Percentiles rank a stretch among this genome's conserved stretches.
Conservation (phyloP, 306 rosid genomes). For the Pyrus pyrifolia region DNA sequence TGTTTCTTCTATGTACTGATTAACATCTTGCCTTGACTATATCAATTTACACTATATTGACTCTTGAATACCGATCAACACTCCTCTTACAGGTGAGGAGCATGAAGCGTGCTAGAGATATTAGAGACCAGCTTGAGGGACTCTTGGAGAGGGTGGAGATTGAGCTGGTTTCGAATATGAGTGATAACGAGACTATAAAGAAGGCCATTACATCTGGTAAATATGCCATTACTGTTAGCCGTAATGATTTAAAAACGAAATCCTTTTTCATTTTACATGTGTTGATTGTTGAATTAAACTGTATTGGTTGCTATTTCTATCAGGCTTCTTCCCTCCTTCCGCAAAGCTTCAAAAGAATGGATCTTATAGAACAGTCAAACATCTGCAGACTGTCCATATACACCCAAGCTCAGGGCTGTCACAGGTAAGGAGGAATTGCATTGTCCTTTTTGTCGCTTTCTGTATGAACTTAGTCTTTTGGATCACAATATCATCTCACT, state of each 20-base stretch:
- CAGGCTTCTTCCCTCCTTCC: constrained; percentile 85
- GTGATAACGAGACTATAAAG: constrained; percentile 68
- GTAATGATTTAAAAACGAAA: background rate
- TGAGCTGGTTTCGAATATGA: constrained; percentile 50
- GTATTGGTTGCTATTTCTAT: constrained; percentile 3
- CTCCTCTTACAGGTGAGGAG: constrained; percentile 65
- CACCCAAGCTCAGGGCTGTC: constrained; percentile 94
- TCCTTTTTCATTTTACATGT: background rate
- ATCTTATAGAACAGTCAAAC: constrained; percentile 70
- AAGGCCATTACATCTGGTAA: constrained; percentile 89
- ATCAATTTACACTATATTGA: background rate
- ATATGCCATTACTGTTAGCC: background rate
- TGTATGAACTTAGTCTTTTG: background rate
- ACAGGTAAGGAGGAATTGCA: constrained; percentile 37
- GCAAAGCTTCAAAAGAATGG: constrained; percentile 79
- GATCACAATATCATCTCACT: background rate
- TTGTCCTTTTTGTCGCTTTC: background rate
- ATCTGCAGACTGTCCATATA: constrained; percentile 79
- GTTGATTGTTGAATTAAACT: constrained; percentile 15
- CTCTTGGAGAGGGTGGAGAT: constrained; percentile 92
- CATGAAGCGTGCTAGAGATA: constrained; percentile 94
- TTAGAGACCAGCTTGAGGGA: constrained; percentile 92
- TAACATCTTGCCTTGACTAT: background rate
- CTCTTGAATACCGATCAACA: constrained; percentile 4
- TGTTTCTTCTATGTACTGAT: background rate